Conservation (phyloP, 2,329 filamentous ascomycete genomes). For the Epichloe typhina region DNA sequence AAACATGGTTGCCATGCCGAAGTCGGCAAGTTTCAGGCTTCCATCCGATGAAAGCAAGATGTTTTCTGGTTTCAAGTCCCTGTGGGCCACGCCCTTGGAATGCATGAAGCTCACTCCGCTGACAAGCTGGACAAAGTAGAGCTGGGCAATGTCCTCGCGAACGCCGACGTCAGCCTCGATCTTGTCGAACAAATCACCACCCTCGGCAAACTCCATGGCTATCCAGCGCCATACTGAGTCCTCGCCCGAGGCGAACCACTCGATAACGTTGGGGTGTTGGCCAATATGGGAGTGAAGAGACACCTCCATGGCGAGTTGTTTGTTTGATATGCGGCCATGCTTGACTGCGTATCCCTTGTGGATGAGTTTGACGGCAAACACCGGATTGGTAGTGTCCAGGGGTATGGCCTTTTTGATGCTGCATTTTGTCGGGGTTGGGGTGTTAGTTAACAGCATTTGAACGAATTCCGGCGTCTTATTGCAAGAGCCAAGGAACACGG, state of each 20-base stretch:
- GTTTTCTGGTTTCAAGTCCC: slow-evolving; percentile 89
- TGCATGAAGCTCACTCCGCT: slow-evolving; percentile 91
- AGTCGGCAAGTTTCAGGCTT: slow-evolving; percentile 88
- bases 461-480: too few relatives aligned
- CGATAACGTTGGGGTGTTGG: slow-evolving; percentile 85
- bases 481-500: too few relatives aligned
- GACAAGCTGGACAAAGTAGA: slow-evolving; percentile 89
- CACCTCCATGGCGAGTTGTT: slow-evolving; percentile 87
- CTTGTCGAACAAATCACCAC: slow-evolving; percentile 96
- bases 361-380: slow-evolving; percentile 98
- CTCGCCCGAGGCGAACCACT: slow-evolving; percentile 79
- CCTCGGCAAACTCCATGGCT: slow-evolving; percentile 92
- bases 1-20: slow-evolving; percentile 89
- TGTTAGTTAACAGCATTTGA: too few relatives aligned
- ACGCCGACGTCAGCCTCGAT: slow-evolving; percentile 96
- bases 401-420: slow-evolving; percentile 92
- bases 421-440: background rate
- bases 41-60: slow-evolving; percentile 77
- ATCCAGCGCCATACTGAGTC: slow-evolving; percentile 90
- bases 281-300: slow-evolving; percentile 80
- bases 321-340: slow-evolving; percentile 74
- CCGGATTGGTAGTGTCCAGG: slow-evolving; percentile 50
- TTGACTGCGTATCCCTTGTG: slow-evolving; percentile 91
- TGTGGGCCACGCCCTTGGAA: slow-evolving; percentile 85
- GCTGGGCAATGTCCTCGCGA: slow-evolving; percentile 85